Percentiles rank a stretch among this genome's conserved stretches.
Evolutionary conservation across 805 yeast species (phyloP).

Genomic region (Alloascoidea hylecoeti): DNA sequence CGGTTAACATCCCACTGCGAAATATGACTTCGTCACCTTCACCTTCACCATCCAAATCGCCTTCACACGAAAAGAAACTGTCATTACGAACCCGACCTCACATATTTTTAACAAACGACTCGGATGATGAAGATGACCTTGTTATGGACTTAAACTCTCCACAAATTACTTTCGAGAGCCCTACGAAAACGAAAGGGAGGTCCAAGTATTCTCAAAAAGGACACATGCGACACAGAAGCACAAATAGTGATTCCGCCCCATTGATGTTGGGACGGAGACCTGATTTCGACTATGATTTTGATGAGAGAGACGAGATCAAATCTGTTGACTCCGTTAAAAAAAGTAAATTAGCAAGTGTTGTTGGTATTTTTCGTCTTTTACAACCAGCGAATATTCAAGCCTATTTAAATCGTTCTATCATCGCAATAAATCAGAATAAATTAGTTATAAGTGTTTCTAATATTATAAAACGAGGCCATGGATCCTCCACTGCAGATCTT

Average conservation of each 20-base stretch:
- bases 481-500: background rate
- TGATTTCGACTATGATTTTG: background rate
- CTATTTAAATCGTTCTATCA: background rate
- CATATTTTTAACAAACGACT: too few species aligned
- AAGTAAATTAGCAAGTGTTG: background rate
- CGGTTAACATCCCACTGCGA: conserved; percentile 1
- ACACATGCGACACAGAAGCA: conserved; percentile 1
- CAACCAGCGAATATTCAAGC: background rate
- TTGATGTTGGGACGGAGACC: background rate
- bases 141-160: too few species aligned
- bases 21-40: background rate
- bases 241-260: conserved; percentile 1
- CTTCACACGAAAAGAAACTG: too few species aligned
- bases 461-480: background rate
- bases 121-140: too few species aligned
- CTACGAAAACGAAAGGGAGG: background rate
- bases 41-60: background rate
- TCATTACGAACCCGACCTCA: too few species aligned
- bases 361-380: background rate
- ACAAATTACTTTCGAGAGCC: background rate
- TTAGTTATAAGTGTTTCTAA: too few species aligned
- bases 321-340: background rate
- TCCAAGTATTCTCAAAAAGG: background rate
- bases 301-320: background rate
- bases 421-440: too few species aligned